Conservation (phyloP, 148 eudicot genomes). For the Chenopodium berlandieri region DNA sequence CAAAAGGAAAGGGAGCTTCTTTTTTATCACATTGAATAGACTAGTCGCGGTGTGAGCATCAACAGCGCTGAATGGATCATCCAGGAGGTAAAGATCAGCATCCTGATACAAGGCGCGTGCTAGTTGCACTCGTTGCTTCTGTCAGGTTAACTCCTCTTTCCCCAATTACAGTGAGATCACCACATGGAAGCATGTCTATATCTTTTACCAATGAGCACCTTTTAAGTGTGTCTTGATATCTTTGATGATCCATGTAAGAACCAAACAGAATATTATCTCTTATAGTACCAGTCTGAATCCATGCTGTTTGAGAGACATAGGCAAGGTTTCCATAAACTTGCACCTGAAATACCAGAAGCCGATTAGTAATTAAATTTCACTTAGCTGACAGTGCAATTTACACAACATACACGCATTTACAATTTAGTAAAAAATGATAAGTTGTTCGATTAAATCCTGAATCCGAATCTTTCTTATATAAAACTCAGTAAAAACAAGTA, state of each 20-base stretch:
- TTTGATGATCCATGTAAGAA: constrained; percentile 38
- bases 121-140: constrained; percentile 61
- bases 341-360: constrained; percentile 37
- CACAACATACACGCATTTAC: neutral
- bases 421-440: neutral
- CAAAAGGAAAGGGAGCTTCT: too few relatives aligned
- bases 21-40: constrained; percentile 44
- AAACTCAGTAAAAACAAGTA: neutral
- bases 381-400: neutral
- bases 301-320: constrained; percentile 62
- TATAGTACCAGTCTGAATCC: constrained; percentile 72
- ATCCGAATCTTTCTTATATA: neutral
- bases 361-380: neutral
- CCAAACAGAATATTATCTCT: constrained; percentile 62
- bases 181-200: constrained; percentile 47
- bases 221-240: constrained; percentile 41
- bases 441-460: neutral
- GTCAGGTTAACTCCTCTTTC: constrained; percentile 72
- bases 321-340: constrained; percentile 48
- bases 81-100: constrained; percentile 60
- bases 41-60: constrained; percentile 71
- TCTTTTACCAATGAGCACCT: constrained; percentile 51
- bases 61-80: constrained; percentile 80
- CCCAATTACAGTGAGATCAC: constrained; percentile 56
- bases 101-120: constrained; percentile 66